Evolutionary conservation across 1,284 basidiomycete species (phyloP).

Genomic region (Rhodofomes roseus): DNA sequence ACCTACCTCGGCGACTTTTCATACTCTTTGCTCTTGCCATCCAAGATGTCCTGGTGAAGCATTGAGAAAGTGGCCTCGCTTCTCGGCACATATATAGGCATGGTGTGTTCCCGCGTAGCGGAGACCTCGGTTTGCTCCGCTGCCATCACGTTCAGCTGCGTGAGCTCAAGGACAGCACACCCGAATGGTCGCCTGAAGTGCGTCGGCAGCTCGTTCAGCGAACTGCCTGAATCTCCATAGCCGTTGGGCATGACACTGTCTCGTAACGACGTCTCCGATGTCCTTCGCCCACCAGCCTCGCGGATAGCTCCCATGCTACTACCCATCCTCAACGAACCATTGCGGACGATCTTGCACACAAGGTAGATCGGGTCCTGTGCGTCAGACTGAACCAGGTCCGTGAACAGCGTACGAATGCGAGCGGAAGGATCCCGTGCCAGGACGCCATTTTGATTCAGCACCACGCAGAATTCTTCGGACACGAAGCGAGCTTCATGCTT

Average conservation of each 20-base stretch:
- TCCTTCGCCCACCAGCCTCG: slow-evolving; percentile 40
- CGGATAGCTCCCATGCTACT: slow-evolving; percentile 44
- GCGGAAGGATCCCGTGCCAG: slow-evolving; percentile 69
- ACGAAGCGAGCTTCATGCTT: slow-evolving; percentile 83
- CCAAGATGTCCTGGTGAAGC: slow-evolving; percentile 93
- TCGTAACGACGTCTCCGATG: slow-evolving; percentile 40
- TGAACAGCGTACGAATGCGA: slow-evolving; percentile 83
- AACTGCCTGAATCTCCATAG: slow-evolving; percentile 1
- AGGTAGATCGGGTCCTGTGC: slow-evolving; percentile 82
- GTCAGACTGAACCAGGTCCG: slow-evolving; percentile 83
- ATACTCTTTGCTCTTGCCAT: slow-evolving; percentile 74
- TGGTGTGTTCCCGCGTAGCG: slow-evolving; percentile 70
- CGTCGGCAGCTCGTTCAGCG: slow-evolving; percentile 20
- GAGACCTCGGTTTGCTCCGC: slow-evolving; percentile 60
- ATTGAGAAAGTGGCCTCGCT: slow-evolving; percentile 89
- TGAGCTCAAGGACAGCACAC: slow-evolving; percentile 88
- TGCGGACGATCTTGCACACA: slow-evolving; percentile 88
- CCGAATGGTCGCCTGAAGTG: slow-evolving; percentile 87
- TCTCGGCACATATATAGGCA: slow-evolving; percentile 86
- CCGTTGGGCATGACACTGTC: not conserved
- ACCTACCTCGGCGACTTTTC: slow-evolving; percentile 79
- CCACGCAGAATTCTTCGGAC: slow-evolving; percentile 90
- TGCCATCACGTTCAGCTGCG: slow-evolving; percentile 68
- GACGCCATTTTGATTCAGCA: slow-evolving; percentile 90
- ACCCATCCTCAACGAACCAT: slow-evolving; percentile 81